A percentile compares a stretch with the other conserved stretches of the same genome.
These are phyloP conservation scores for Cytospora paraplurivora DNA, from an alignment of 2,329 filamentous ascomycete species.

Conservation along the genomic window DNA sequence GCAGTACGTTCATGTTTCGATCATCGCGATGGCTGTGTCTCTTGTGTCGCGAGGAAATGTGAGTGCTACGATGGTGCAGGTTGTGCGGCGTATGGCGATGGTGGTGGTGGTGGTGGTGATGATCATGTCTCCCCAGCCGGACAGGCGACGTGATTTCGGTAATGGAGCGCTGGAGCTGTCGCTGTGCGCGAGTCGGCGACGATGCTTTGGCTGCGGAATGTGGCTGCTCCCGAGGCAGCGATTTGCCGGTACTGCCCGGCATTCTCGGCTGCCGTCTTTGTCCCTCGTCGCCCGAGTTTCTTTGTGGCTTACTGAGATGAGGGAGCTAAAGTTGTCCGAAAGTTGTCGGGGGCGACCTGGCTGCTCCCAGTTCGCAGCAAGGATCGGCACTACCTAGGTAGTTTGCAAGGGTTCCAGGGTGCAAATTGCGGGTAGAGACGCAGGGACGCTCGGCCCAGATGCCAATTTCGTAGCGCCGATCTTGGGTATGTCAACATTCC, in stretches of 20 bases:
- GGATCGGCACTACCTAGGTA: constrained; percentile 13
- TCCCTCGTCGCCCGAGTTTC: background rate
- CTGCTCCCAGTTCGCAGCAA: constrained; percentile 13
- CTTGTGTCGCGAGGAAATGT: constrained; percentile 40
- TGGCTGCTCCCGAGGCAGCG: constrained; percentile 13
- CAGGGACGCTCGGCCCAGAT: constrained; percentile 17
- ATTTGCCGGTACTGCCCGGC: constrained; percentile 22
- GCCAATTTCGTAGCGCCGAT: constrained; percentile 22
- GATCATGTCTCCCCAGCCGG: constrained; percentile 42
- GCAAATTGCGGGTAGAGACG: constrained; percentile 16
- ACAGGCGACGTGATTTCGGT: constrained; percentile 55
- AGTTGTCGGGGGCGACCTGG: constrained; percentile 5
- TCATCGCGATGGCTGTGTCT: constrained; percentile 38
- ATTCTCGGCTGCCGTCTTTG: constrained; percentile 14
- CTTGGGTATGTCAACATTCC: constrained; percentile 10
- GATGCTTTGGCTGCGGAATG: constrained; percentile 31
- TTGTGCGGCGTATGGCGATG: constrained; percentile 34
- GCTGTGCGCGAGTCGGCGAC: constrained; percentile 45
- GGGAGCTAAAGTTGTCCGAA: constrained; percentile 4
- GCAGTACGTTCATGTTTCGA: constrained; percentile 37
- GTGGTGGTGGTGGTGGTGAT: constrained; percentile 41
- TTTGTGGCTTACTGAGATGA: constrained; percentile 2
- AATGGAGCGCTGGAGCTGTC: constrained; percentile 59
- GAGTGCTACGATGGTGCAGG: constrained; percentile 33
- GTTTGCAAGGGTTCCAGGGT: constrained; percentile 9